Base-by-base conservation (phyloP, 805 yeast species). In the Sungouiella blattae region DNA sequence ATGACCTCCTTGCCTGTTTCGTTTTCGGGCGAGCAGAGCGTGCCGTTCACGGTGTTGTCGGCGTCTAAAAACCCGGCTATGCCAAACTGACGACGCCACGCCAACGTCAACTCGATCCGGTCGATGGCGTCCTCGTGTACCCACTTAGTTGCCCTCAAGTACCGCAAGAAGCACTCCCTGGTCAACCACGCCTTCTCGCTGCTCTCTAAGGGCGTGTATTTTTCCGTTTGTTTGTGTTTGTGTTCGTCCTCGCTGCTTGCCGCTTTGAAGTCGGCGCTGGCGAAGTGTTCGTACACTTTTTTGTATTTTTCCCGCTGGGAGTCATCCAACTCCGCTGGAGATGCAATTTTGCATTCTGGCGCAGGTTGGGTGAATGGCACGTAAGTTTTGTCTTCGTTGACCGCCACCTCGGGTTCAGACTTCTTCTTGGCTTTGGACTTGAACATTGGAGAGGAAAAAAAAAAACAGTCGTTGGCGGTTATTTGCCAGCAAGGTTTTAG, bases 31-130 rank as follows among this genome's bases (percentile, higher is more conserved):
- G 76, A 58, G 11, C 77, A 73, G 14, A 73, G 49, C 5, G 75
- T 78, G 3, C 82, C 71, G 17, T 76, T 80, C 22, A 83, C 67
- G n/a, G 40, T 50, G 27, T 71, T 64, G 21, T 67, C 80, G 41
- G 69, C 77, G 15, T 60, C 69, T 30, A 49, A 52, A 30, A 48
- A 44, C 58, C 73, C 47, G 27, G 71, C 59, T 21, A 67, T 55
- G 16, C 97, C 97, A 55, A 88, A 89, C 47, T 85, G 91, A 49
- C 97, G 78, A 66, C 98, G 78, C 98, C 98, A 93, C 3, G 86
- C 80, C 14, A 93, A 47, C 0, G 98, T 82, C 15, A 77, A 75
- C 46, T 78, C 83, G 8, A 93, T 69, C 52, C 98, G 76, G 36
- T 73, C 73, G 32, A 80, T 80, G 26, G 94, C 85, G 9, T 82